These are phyloP conservation scores for Rhodamnia rubescens DNA, from an alignment of 345 rosid genomes.

Conservation along the genomic window DNA sequence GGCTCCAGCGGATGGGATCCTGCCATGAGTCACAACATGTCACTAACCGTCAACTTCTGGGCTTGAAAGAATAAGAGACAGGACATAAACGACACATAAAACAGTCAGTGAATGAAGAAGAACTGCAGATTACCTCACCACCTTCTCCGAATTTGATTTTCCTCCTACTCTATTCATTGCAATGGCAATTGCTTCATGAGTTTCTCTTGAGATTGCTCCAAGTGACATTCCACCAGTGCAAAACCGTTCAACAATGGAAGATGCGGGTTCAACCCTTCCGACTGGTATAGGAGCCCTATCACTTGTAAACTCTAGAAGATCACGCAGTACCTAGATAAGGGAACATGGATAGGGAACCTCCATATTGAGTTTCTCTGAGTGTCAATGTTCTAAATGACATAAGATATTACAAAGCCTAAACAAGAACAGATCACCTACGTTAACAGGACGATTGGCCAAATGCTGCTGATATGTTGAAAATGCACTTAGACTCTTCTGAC, in stretches of 20 bases:
- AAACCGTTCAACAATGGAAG: constrained; percentile 75
- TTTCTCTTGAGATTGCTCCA: constrained; percentile 98
- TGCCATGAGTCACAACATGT: constrained; percentile 5
- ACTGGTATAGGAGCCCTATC: constrained; percentile 83
- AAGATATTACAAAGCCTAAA: neutral
- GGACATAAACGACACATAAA: neutral
- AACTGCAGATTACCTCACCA: constrained; percentile 64
- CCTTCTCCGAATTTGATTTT: constrained; percentile 97
- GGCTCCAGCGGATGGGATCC: constrained; percentile 98
- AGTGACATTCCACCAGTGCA: constrained; percentile 99
- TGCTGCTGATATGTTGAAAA: constrained; percentile 92
- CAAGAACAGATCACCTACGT: constrained; percentile 33
- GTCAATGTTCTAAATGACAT: neutral
- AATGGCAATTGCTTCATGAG: constrained; percentile 98
- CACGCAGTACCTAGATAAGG: constrained; percentile 73
- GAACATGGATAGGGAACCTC: neutral
- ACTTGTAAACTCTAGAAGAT: constrained; percentile 92
- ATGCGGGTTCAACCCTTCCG: constrained; percentile 90
- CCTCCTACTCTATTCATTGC: constrained; percentile 98
- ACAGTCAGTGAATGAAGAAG: neutral
- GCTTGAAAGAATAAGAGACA: neutral
- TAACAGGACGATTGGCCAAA: constrained; percentile 90
- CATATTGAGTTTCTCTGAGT: neutral
- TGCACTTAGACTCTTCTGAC: constrained; percentile 90
- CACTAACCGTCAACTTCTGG: neutral